Base-by-base conservation (phyloP, 1,284 basidiomycete species). In the Rhodotorula sp. region DNA sequence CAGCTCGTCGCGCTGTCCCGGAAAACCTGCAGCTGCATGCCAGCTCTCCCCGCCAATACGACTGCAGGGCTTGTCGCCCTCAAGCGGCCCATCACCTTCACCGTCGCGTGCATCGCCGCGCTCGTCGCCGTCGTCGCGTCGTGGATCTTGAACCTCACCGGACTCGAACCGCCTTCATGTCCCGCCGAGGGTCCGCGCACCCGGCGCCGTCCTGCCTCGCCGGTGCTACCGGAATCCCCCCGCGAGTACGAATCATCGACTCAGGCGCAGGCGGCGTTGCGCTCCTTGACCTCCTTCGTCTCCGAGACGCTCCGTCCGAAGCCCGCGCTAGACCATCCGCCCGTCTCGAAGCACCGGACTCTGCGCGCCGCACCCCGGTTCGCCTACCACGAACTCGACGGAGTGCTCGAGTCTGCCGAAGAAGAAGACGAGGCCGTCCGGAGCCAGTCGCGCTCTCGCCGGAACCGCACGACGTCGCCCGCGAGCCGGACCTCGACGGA, bases 361-460 rank as follows among this genome's bases (percentile, higher is more conserved):
- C 8, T 31, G 12, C 52, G 54, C 43, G 26, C 43, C 52, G 54
- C 43, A 19, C 43, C 5, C 48, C 48, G 48, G 1, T 63, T 31
- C 21, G 12, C 62, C 19, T 54, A 56, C 28, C 62, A 63, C 62
- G 52, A 55, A 45, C 62, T 63, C 45, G 62, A 63, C 62, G 62
- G 62, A 26, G 62, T 63, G 2, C 21, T 28, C 19, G 62, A 63
- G 54, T 43, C 34, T 1, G 43, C 18, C 26, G 52, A 63, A 38
- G 62, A 55, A 26, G 62, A 56, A 3, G 62, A 63, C 10, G 62
- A 47, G 18, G 50, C 52, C 52, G 15, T 6, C 4, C 52, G n/a
- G 28, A 16, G n/a, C 14, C 54, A 26, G 12, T 55, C 54, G n/a
- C 23, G 54, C 2, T 28, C 15, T 55, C 54, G 23, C 54, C 54